Evolutionary conservation across 371 early-diverging fungal species (phyloP).

Genomic region (Enterospora canceri): DNA sequence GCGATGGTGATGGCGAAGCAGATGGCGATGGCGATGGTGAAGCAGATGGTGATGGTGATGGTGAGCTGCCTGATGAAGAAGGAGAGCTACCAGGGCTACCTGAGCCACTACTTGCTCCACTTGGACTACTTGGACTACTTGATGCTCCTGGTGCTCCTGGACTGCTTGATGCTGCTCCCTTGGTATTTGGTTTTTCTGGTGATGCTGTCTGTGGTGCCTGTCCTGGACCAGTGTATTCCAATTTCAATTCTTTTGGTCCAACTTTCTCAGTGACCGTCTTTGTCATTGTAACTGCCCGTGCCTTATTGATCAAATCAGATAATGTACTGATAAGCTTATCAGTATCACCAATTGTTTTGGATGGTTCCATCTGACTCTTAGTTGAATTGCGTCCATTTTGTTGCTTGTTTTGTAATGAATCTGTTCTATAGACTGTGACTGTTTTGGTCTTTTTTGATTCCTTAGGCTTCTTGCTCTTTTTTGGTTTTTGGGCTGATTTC

Average conservation of each 20-base stretch:
- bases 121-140: neutral
- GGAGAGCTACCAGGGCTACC: neutral
- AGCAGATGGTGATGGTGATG: neutral
- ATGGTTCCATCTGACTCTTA: neutral
- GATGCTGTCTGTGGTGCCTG: conserved; percentile 8
- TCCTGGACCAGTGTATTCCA: conserved; percentile 14
- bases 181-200: neutral
- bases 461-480: neutral
- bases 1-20: neutral
- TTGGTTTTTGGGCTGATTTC: too few species aligned
- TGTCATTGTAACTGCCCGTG: conserved; percentile 15
- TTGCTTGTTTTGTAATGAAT: neutral
- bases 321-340: neutral
- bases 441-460: neutral
- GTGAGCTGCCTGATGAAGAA: neutral
- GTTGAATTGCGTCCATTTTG: neutral
- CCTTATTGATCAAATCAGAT: neutral
- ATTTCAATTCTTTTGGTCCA: conserved; percentile 29
- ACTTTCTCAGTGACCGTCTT: conserved; percentile 9
- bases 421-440: neutral
- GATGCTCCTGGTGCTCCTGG: neutral
- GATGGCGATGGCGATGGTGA: neutral
- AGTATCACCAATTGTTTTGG: neutral
- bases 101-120: too few species aligned
- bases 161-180: neutral